Percentiles rank a stretch among this genome's conserved stretches.
Conservation (phyloP, 2,329 filamentous ascomycete species). For the Alternaria incomplexa region DNA sequence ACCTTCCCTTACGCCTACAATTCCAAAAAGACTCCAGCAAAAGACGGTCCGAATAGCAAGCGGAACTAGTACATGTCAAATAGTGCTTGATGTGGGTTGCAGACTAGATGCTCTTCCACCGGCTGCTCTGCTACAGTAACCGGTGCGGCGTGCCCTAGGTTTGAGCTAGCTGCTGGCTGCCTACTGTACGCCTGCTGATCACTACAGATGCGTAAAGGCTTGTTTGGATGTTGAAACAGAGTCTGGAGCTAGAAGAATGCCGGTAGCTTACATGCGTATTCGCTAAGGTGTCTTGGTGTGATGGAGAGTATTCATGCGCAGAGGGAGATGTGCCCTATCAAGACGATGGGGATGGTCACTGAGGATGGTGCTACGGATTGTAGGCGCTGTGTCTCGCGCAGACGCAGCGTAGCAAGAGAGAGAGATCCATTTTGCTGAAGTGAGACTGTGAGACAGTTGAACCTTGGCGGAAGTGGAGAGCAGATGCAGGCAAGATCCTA, state of each 20-base stretch:
- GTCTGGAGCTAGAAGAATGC: background rate
- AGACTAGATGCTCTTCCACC: background rate
- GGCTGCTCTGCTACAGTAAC: background rate
- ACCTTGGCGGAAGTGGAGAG: no score
- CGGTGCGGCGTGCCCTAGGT: background rate
- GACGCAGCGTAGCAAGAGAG: no score
- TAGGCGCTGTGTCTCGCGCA: no score
- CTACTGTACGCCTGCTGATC: background rate
- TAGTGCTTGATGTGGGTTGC: background rate
- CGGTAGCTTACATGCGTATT: background rate
- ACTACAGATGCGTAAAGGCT: background rate
- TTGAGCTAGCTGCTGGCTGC: background rate
- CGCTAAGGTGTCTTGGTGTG: background rate
- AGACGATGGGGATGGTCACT: background rate
- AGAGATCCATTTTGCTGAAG: no score
- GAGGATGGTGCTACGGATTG: background rate
- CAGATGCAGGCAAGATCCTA: no score
- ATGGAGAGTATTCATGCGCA: background rate
- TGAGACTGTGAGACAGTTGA: no score
- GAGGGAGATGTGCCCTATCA: background rate
- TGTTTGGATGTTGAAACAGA: background rate
- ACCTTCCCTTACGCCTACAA: background rate
- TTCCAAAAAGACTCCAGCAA: background rate
- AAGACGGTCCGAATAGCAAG: conserved; percentile 2
- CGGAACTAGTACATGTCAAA: background rate